Evolutionary conservation across 2,329 filamentous ascomycete species (phyloP).

Genomic region (Alternaria sp.): DNA sequence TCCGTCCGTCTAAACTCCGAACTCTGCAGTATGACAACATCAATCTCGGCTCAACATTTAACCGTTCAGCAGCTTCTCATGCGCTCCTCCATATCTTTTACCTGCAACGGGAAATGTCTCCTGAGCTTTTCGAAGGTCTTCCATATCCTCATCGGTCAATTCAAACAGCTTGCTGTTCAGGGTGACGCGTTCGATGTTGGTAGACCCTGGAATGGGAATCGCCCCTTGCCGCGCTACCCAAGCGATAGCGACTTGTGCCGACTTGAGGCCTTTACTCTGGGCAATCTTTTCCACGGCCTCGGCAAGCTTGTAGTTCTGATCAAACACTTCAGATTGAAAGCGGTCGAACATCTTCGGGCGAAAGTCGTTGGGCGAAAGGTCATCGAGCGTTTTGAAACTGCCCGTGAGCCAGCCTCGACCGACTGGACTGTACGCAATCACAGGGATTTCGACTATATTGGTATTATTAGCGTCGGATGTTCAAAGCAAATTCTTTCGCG

Average conservation of each 20-base stretch:
- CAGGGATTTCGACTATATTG: slow-evolving; percentile 61
- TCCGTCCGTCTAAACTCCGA: slow-evolving; percentile 1
- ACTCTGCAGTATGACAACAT: neutral
- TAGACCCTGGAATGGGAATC: slow-evolving; percentile 70
- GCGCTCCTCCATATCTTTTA: slow-evolving; percentile 15
- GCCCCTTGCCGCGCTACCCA: slow-evolving; percentile 63
- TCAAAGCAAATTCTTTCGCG: neutral
- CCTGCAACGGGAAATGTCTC: slow-evolving; percentile 7
- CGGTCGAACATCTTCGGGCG: slow-evolving; percentile 55
- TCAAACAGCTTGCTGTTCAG: slow-evolving; percentile 63
- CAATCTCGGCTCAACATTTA: neutral
- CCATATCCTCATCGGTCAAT: neutral
- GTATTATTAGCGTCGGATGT: neutral
- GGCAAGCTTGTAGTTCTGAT: slow-evolving; percentile 68
- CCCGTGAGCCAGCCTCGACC: slow-evolving; percentile 59
- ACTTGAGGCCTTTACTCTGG: slow-evolving; percentile 60
- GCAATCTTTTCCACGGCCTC: slow-evolving; percentile 65
- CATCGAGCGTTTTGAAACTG: slow-evolving; percentile 53
- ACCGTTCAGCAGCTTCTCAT: slow-evolving; percentile 14
- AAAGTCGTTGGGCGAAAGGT: slow-evolving; percentile 60
- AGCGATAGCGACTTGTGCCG: slow-evolving; percentile 67
- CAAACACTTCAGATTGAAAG: slow-evolving; percentile 67
- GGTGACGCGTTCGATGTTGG: slow-evolving; percentile 57
- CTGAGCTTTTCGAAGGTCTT: neutral
- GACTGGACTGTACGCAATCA: slow-evolving; percentile 70